A percentile compares a stretch with the other conserved stretches of the same genome.
phyloP scores from a whole-genome alignment of 2,329 filamentous ascomycete species.

The Colletotrichum spaethianum region DNA sequence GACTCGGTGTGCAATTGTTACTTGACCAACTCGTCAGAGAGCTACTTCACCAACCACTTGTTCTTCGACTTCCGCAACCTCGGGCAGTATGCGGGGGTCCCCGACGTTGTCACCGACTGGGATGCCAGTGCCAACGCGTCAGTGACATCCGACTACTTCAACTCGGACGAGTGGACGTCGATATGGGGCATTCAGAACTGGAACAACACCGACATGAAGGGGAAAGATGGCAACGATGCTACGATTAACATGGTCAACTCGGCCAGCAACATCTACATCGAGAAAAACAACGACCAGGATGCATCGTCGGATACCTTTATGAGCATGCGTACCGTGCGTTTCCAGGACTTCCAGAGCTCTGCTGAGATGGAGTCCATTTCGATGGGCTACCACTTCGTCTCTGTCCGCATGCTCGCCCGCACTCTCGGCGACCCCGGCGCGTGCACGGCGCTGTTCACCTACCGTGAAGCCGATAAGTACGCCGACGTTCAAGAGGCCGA shows the following conservation, averaged over 20 bases:
- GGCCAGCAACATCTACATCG: constrained; percentile 62
- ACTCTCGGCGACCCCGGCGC: constrained; percentile 63
- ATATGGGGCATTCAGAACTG: constrained; percentile 57
- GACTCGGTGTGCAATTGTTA: constrained; percentile 62
- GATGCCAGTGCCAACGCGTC: constrained; percentile 48
- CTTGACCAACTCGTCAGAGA: constrained; percentile 60
- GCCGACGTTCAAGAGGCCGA: constrained; percentile 65
- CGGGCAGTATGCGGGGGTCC: constrained; percentile 54
- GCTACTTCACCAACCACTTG: constrained; percentile 60
- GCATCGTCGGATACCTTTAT: constrained; percentile 59
- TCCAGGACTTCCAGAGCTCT: constrained; percentile 60
- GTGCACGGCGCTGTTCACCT: constrained; percentile 68
- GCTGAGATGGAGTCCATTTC: constrained; percentile 62
- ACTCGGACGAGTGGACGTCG: constrained; percentile 51
- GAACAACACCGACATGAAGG: constrained; percentile 51
- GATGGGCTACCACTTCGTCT: constrained; percentile 55
- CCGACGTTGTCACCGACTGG: constrained; percentile 49
- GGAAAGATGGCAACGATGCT: constrained; percentile 45
- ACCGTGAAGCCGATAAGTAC: constrained; percentile 55
- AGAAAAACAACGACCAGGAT: constrained; percentile 54
- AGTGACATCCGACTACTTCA: constrained; percentile 58
- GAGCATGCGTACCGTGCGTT: constrained; percentile 62
- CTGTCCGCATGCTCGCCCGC: constrained; percentile 66
- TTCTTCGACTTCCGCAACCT: constrained; percentile 67
- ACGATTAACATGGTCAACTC: constrained; percentile 57